phyloP scores from a whole-genome alignment of 495 filamentous ascomycete genomes.

The Daldinia decipiens region DNA sequence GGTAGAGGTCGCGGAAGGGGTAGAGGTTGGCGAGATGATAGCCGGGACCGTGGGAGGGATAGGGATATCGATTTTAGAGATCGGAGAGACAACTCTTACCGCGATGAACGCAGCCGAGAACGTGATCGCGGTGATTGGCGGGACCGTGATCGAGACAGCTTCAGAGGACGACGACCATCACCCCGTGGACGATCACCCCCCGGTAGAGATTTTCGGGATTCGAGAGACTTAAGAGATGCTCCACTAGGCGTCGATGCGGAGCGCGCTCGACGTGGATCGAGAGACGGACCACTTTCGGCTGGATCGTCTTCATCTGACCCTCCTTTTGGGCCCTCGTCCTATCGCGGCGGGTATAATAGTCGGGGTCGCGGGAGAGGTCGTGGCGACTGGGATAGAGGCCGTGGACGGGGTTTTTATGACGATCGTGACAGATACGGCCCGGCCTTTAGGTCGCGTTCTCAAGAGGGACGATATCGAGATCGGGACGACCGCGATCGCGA shows the following conservation, averaged over 20 bases:
- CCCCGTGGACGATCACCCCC: conserved; percentile 59
- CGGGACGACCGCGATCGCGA: conserved; percentile 62
- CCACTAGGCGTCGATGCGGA: conserved; percentile 61
- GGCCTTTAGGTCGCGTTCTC: conserved; percentile 70
- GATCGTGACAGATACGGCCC: conserved; percentile 68
- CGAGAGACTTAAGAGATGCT: conserved; percentile 52
- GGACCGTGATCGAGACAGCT: conserved; percentile 55
- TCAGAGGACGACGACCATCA: conserved; percentile 58
- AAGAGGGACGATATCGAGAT: conserved; percentile 68
- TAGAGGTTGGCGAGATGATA: conserved; percentile 65
- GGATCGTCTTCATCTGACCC: conserved; percentile 75
- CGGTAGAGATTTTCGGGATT: conserved; percentile 52
- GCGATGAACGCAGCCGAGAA: conserved; percentile 62
- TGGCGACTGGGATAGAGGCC: conserved; percentile 73
- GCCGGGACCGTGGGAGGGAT: conserved; percentile 68
- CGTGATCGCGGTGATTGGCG: conserved; percentile 55
- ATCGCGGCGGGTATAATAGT: conserved; percentile 64
- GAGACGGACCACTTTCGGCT: conserved; percentile 71
- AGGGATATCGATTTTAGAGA: conserved; percentile 66
- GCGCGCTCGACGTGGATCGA: conserved; percentile 60
- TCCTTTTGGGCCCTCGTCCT: conserved; percentile 60
- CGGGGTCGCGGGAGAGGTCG: conserved; percentile 62
- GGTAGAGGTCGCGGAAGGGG: conserved; percentile 59
- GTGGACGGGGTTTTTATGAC: conserved; percentile 70
- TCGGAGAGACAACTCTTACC: conserved; percentile 56